A percentile compares a stretch with the other conserved stretches of the same genome.
Evolutionary conservation across 2,329 filamentous ascomycete genomes (phyloP).

Genomic region (Ambrosiella xylebori): DNA sequence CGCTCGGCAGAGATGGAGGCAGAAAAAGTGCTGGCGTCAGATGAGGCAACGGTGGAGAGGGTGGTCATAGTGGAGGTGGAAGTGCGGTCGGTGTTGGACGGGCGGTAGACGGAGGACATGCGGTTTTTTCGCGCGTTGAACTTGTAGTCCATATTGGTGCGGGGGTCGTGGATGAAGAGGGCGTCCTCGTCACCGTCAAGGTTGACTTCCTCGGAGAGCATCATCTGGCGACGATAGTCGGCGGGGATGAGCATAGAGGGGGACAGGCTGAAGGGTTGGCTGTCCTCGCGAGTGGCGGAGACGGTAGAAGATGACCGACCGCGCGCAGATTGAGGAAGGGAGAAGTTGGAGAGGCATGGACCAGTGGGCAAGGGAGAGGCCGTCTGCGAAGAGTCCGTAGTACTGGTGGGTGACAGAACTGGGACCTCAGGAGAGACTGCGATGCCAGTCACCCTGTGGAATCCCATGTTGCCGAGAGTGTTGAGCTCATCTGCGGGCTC

Average conservation of each 20-base stretch:
- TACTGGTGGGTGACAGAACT: conserved; percentile 32
- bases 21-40: conserved; percentile 18
- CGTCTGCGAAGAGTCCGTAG: conserved; percentile 19
- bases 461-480: conserved; percentile 17
- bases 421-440: conserved; percentile 25
- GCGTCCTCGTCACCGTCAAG: conserved; percentile 13
- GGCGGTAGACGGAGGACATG: conserved; percentile 18
- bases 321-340: conserved; percentile 28
- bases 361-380: conserved; percentile 30
- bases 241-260: conserved; percentile 44
- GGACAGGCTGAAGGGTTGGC: conserved; percentile 40
- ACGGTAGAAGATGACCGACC: conserved; percentile 28
- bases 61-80: conserved; percentile 36
- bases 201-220: conserved; percentile 12
- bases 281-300: conserved; percentile 34
- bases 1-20: conserved; percentile 33
- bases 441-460: conserved; percentile 12
- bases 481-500: neutral
- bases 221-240: conserved; percentile 28
- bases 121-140: conserved; percentile 14
- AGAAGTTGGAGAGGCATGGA: conserved; percentile 30
- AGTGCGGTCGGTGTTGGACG: conserved; percentile 25
- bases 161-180: conserved; percentile 15
- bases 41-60: conserved; percentile 19
- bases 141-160: conserved; percentile 10